Evolutionary conservation across 805 yeast species (phyloP).

Genomic region (Saccharomycopsis malanga): DNA sequence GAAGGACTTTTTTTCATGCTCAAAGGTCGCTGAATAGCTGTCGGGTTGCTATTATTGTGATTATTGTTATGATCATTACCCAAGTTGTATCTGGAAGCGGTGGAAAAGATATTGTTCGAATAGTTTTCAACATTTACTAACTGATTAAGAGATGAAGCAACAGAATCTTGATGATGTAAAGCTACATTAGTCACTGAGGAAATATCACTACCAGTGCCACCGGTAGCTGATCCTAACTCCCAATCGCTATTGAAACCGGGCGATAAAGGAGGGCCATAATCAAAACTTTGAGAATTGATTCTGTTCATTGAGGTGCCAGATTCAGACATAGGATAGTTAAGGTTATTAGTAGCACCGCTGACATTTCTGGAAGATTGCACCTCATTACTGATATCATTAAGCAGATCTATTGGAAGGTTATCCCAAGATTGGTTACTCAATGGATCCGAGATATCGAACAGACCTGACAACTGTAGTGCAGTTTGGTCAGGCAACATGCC

Average conservation of each 20-base stretch:
- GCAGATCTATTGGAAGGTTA: too few relatives aligned
- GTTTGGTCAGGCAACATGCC: not conserved
- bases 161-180: slow-evolving; percentile 17
- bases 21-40: slow-evolving; percentile 1
- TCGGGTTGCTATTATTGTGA: slow-evolving; percentile 7
- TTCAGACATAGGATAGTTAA: not conserved
- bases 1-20: slow-evolving; percentile 6
- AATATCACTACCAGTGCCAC: slow-evolving; percentile 5
- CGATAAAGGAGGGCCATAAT: slow-evolving; percentile 8
- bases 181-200: slow-evolving; percentile 4
- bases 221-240: slow-evolving; percentile 17
- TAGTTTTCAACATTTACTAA: slow-evolving; percentile 12
- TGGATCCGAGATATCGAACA: not conserved
- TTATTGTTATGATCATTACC: not conserved
- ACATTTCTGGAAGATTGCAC: too few relatives aligned
- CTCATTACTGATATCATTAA: too few relatives aligned
- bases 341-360: not conserved
- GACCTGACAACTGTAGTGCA: not conserved
- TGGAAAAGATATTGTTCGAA: slow-evolving; percentile 16
- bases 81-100: slow-evolving; percentile 5
- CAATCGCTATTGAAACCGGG: slow-evolving; percentile 21
- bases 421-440: slow-evolving; percentile 7
- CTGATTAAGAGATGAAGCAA: slow-evolving; percentile 20
- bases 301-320: not conserved
- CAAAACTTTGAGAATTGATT: not conserved